Evolutionary conservation across 306 rosid species (phyloP).

Genomic region (Pterocarpus santalinus): DNA sequence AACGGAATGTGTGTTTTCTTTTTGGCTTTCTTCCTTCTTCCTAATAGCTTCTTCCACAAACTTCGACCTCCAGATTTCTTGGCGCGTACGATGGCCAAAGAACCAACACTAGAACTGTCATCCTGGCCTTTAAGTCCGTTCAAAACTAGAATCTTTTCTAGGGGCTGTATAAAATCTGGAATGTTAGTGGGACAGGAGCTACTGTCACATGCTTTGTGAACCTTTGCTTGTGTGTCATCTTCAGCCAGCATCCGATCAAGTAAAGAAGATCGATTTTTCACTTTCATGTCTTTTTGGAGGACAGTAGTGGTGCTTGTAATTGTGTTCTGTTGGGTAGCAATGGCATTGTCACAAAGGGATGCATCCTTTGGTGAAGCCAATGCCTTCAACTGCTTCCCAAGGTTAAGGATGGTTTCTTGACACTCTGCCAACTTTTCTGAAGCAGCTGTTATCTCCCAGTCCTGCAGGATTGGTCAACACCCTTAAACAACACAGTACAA

Average conservation of each 20-base stretch:
- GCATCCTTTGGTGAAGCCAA: constrained; percentile 77
- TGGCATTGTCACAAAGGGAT: constrained; percentile 66
- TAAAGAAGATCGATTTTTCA: constrained; percentile 65
- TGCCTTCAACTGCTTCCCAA: constrained; percentile 93
- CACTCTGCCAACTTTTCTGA: constrained; percentile 96
- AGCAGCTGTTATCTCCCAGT: constrained; percentile 89
- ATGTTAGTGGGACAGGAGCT: constrained; percentile 45
- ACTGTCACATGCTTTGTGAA: constrained; percentile 48
- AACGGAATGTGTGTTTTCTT: constrained; percentile 55
- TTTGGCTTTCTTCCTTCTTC: constrained; percentile 78
- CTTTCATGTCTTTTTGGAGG: constrained; percentile 41
- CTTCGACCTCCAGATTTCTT: constrained; percentile 61
- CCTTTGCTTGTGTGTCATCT: constrained; percentile 53
- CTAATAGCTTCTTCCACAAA: constrained; percentile 71
- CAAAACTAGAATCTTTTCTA: constrained; percentile 55
- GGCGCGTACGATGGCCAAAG: constrained; percentile 74
- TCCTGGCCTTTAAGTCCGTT: constrained; percentile 49
- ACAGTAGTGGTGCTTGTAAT: constrained; percentile 37
- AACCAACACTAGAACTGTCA: constrained; percentile 49
- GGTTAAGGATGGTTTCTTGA: constrained; percentile 91
- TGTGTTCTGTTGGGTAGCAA: constrained; percentile 50
- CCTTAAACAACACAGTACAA: constrained; percentile 17
- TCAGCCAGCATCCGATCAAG: constrained; percentile 85
- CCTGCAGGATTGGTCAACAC: constrained; percentile 61
- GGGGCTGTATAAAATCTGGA: constrained; percentile 45